These are phyloP conservation scores for Blastobotrys serpentis DNA, from an alignment of 1,139 yeast species.

Conservation along the genomic window DNA sequence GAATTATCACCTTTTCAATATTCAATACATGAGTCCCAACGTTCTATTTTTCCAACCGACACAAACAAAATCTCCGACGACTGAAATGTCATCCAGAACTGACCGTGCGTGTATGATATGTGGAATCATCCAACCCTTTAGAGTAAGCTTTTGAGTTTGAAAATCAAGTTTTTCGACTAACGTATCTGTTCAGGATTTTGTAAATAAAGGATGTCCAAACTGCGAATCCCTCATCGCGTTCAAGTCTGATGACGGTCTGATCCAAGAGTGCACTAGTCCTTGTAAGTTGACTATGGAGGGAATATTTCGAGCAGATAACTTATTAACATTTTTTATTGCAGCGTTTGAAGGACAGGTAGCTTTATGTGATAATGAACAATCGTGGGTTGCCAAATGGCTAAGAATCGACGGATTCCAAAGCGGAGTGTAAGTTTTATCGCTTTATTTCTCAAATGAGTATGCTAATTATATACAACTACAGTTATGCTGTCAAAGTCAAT, in stretches of 20 bases:
- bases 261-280: conserved; percentile 92
- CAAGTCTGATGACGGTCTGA: conserved; percentile 79
- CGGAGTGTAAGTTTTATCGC: conserved; percentile 64
- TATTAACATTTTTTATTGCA: conserved; percentile 13
- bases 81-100: conserved; percentile 56
- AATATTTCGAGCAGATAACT: neutral
- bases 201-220: conserved; percentile 92
- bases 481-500: conserved; percentile 82
- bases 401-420: conserved; percentile 87
- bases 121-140: conserved; percentile 80
- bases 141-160: conserved; percentile 37
- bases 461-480: no score
- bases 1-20: no score
- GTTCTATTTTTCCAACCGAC: neutral
- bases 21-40: neutral
- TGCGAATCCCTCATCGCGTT: conserved; percentile 84
- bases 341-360: conserved; percentile 95
- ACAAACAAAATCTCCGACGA: neutral
- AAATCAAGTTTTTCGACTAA: neutral
- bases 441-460: no score
- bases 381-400: conserved; percentile 98
- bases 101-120: conserved; percentile 98
- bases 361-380: conserved; percentile 75
- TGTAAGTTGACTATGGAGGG: conserved; percentile 38
- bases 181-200: conserved; percentile 53